Conservation (phyloP, 2,329 filamentous ascomycete genomes). For the Neonectria sp. region DNA sequence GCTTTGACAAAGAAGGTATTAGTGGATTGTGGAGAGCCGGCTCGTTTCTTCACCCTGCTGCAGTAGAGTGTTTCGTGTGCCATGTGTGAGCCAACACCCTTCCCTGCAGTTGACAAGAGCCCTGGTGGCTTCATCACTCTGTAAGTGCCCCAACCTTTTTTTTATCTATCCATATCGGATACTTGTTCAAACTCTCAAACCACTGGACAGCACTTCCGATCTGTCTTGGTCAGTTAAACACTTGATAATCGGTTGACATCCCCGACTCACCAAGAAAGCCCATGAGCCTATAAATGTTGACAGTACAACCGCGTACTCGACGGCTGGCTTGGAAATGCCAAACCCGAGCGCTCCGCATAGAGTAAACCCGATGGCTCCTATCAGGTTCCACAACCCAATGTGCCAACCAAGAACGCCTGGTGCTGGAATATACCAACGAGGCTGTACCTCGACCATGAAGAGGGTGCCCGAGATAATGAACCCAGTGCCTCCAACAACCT, state of each 20-base stretch:
- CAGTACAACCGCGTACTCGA: conserved; percentile 62
- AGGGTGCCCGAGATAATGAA: conserved; percentile 72
- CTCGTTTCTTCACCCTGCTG: neutral
- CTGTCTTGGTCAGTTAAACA: conserved; percentile 60
- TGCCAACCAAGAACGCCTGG: conserved; percentile 74
- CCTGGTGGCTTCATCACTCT: conserved; percentile 6
- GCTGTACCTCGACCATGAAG: conserved; percentile 78
- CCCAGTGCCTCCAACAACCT: conserved; percentile 73
- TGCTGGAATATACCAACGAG: conserved; percentile 74
- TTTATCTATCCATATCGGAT: conserved; percentile 40
- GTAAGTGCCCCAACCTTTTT: conserved; percentile 26
- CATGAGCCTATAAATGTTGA: conserved; percentile 66
- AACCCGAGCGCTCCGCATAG: conserved; percentile 72
- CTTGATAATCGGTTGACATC: conserved; percentile 1
- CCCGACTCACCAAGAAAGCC: conserved; percentile 58
- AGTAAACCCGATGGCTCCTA: conserved; percentile 76
- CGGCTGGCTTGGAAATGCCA: conserved; percentile 52
- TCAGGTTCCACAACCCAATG: conserved; percentile 75
- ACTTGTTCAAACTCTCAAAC: conserved; percentile 46
- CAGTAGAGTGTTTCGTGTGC: neutral
- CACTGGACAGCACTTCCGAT: conserved; percentile 45
- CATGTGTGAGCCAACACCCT: no score
- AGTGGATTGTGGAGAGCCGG: neutral
- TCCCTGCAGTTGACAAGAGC: neutral
- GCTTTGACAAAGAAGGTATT: neutral